Evolutionary conservation across 2,329 filamentous ascomycete genomes (phyloP).

Genomic region (Aspergillus hiratsukae): DNA sequence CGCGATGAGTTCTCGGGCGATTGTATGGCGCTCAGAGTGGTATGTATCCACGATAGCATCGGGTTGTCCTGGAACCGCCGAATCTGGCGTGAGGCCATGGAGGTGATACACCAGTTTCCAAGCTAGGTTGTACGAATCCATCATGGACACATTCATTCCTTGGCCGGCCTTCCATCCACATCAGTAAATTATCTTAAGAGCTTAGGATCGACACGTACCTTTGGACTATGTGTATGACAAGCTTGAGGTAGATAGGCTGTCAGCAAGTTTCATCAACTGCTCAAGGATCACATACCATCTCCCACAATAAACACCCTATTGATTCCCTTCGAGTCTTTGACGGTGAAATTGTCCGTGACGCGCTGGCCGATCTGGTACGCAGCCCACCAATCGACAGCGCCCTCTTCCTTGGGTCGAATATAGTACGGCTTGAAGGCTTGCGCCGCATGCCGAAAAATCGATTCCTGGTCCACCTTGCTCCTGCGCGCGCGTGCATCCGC

Average conservation of each 20-base stretch:
- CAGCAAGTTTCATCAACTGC: background rate
- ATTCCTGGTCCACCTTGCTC: constrained; percentile 58
- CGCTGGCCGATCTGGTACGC: constrained; percentile 74
- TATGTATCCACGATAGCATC: constrained; percentile 35
- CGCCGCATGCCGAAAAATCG: constrained; percentile 63
- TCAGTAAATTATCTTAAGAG: constrained; percentile 3
- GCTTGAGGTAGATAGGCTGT: constrained; percentile 37
- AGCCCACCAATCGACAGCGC: constrained; percentile 67
- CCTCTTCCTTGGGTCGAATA: constrained; percentile 55
- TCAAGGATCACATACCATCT: constrained; percentile 42
- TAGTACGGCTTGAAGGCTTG: constrained; percentile 62
- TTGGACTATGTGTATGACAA: constrained; percentile 75
- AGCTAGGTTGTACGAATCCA: constrained; percentile 47
- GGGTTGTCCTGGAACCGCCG: constrained; percentile 3
- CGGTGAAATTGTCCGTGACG: constrained; percentile 39
- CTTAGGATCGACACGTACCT: constrained; percentile 31
- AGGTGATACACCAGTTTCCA: constrained; percentile 39
- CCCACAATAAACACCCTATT: constrained; percentile 70
- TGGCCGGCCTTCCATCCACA: constrained; percentile 54
- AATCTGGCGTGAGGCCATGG: constrained; percentile 30
- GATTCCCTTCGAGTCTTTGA: constrained; percentile 64
- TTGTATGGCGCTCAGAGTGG: constrained; percentile 32
- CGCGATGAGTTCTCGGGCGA: constrained; percentile 36
- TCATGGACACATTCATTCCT: constrained; percentile 75
- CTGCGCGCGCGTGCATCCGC: constrained; percentile 59